phyloP scores from a whole-genome alignment of 2,329 filamentous ascomycete genomes.

The Coniella vitis region DNA sequence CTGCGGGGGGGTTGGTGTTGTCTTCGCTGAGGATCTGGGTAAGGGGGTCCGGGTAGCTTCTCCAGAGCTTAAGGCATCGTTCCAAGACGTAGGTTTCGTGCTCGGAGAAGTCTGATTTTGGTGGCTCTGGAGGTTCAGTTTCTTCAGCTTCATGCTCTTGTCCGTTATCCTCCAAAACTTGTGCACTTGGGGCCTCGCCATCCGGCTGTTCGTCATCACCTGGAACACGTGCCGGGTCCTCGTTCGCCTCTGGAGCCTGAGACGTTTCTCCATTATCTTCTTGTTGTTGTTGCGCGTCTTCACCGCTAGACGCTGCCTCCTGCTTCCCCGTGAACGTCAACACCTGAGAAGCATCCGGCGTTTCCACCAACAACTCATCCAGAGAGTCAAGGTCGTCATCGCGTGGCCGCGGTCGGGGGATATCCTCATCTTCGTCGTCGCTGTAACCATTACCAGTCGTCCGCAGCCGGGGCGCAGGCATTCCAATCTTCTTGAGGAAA shows the following conservation, averaged over 20 bases:
- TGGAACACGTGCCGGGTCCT: conserved; percentile 18
- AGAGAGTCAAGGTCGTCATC: conserved; percentile 44
- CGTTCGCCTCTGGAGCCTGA: conserved; percentile 22
- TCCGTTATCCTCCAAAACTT: too few relatives aligned
- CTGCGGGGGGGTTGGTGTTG: conserved; percentile 62
- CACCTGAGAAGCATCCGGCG: conserved; percentile 44
- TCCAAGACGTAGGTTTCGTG: conserved; percentile 41
- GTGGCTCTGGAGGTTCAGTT: conserved; percentile 19
- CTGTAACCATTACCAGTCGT: conserved; percentile 27
- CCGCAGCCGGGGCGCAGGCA: conserved; percentile 34
- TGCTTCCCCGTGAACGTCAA: conserved; percentile 11
- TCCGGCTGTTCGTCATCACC: conserved; percentile 17
- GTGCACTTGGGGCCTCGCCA: too few relatives aligned
- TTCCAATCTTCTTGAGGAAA: conserved; percentile 53
- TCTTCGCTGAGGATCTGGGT: conserved; percentile 48
- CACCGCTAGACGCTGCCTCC: neutral
- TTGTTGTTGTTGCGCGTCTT: conserved; percentile 12
- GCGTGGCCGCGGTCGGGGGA: conserved; percentile 28
- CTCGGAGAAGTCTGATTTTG: conserved; percentile 38
- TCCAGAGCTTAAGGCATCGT: conserved; percentile 60
- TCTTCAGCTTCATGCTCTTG: conserved; percentile 20
- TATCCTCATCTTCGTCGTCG: conserved; percentile 29
- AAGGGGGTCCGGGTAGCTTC: conserved; percentile 49
- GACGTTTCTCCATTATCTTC: conserved; percentile 21
- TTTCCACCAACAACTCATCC: conserved; percentile 52